Conservation (phyloP, 148 eudicot species). For the Vaccinium myrtillus region DNA sequence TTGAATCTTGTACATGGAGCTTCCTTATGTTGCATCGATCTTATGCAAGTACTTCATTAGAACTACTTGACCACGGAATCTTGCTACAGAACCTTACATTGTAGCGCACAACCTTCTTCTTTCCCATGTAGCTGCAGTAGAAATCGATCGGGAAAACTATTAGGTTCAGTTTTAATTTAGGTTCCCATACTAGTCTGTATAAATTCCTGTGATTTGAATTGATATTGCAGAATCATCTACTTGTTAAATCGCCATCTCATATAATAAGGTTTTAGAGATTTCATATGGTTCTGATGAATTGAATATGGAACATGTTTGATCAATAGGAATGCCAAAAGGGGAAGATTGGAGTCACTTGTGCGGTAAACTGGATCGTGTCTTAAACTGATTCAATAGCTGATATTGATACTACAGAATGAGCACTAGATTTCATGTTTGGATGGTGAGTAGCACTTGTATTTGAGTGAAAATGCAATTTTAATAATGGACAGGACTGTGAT, state of each 20-base stretch:
- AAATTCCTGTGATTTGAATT: no score
- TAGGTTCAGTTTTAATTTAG: constrained; percentile 22
- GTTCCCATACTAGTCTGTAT: no score
- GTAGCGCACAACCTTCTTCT: constrained; percentile 28
- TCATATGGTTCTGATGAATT: not conserved
- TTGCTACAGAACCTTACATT: no score
- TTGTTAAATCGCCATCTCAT: not conserved
- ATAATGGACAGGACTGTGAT: no score
- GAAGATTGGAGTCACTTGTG: constrained; percentile 43
- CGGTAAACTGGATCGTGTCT: constrained; percentile 42
- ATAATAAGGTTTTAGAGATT: no score
- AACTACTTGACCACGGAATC: not conserved
- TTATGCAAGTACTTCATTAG: no score
- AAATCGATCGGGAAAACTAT: constrained; percentile 32
- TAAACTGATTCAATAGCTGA: constrained; percentile 22
- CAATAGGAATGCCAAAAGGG: constrained; percentile 46
- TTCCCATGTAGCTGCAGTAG: constrained; percentile 50
- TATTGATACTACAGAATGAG: constrained; percentile 32
- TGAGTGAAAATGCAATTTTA: no score
- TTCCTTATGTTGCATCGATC: not conserved
- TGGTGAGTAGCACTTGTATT: constrained; percentile 33
- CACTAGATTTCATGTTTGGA: constrained; percentile 54
- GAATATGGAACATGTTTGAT: not conserved
- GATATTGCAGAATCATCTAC: no score
- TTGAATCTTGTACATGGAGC: no score